phyloP scores from a whole-genome alignment of 129 eudicot genomes.

The sunflower (Helianthus annuus) region DNA sequence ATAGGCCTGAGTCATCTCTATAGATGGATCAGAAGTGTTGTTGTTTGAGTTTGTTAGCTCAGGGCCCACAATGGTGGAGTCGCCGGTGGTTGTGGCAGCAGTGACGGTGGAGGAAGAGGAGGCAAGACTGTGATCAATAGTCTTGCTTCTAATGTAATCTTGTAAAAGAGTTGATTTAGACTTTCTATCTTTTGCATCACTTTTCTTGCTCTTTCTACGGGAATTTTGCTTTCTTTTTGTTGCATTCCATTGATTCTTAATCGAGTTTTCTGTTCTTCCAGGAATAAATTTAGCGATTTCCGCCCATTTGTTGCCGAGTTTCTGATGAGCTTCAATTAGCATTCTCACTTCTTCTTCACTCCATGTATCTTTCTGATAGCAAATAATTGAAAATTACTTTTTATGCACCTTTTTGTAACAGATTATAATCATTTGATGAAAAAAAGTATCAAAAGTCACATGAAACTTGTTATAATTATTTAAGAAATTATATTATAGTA shows the following conservation, averaged over 20 bases:
- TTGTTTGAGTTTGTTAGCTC: constrained; percentile 20
- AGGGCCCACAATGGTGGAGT: background rate
- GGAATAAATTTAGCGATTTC: constrained; percentile 69
- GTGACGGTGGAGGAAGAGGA: constrained; percentile 18
- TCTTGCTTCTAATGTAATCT: constrained; percentile 52
- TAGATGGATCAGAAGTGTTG: constrained; percentile 37
- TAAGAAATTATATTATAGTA: too few species aligned
- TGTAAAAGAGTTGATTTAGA: constrained; percentile 41
- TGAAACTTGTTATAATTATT: background rate
- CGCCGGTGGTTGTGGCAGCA: background rate
- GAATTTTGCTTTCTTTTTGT: constrained; percentile 69
- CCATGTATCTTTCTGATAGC: constrained; percentile 68
- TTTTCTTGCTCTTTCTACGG: constrained; percentile 42
- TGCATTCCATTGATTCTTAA: constrained; percentile 85
- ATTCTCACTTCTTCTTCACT: constrained; percentile 65
- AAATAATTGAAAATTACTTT: background rate
- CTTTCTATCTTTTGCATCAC: constrained; percentile 13
- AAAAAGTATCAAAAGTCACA: background rate
- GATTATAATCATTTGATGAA: constrained; percentile 3
- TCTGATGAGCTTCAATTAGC: constrained; percentile 57
- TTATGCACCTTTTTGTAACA: constrained; percentile 17
- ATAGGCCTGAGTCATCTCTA: constrained; percentile 38
- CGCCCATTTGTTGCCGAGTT: constrained; percentile 73
- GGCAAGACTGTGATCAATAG: constrained; percentile 18
- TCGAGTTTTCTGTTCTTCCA: constrained; percentile 72